Percentiles rank a stretch among this genome's conserved stretches.
Conservation (phyloP, 345 rosid genomes). For the Psidium guajava region DNA sequence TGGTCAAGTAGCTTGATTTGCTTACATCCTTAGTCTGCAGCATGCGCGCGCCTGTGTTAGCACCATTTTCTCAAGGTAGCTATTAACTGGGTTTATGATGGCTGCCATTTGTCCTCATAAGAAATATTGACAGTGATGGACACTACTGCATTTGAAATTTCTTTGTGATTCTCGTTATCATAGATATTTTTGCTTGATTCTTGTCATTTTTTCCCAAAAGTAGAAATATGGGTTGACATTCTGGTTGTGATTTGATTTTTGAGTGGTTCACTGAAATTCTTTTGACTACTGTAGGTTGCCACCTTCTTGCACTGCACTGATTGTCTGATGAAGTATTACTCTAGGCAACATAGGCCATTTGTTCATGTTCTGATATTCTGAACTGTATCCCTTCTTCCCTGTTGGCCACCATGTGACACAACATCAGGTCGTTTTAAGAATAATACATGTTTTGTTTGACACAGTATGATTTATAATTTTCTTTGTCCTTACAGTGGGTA, state of each 20-base stretch:
- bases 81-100: not conserved
- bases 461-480: not conserved
- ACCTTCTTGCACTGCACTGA: not conserved
- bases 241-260: not conserved
- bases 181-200: not conserved
- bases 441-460: not conserved
- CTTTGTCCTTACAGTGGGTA: conserved; percentile 36
- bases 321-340: not conserved
- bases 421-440: not conserved
- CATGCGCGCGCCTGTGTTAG: not conserved
- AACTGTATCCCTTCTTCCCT: not conserved
- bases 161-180: not conserved
- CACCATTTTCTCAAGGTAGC: not conserved
- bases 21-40: not conserved
- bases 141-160: not conserved
- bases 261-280: not conserved
- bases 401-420: not conserved
- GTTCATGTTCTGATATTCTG: not conserved
- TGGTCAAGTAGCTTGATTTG: not conserved
- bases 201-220: not conserved
- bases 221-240: not conserved
- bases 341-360: not conserved
- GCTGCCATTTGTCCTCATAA: not conserved
- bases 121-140: not conserved
- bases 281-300: not conserved